These are phyloP conservation scores for Pichia sp. DNA, from an alignment of 1,139 yeast genomes.

Conservation along the genomic window DNA sequence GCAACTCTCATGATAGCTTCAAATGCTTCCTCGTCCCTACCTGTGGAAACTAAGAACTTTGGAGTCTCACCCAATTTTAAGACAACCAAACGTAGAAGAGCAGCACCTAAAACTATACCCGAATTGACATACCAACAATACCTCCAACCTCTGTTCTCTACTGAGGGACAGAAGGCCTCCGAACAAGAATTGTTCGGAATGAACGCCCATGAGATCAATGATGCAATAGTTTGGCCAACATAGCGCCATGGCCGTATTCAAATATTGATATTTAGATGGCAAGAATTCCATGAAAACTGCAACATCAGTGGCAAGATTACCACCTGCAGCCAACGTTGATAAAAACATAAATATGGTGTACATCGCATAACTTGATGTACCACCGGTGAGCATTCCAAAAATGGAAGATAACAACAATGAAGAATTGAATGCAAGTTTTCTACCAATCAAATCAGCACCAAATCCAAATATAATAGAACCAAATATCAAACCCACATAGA, in stretches of 20 bases:
- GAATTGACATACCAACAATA: constrained; percentile 49
- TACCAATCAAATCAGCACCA: constrained; percentile 52
- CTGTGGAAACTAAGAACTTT: constrained; percentile 44
- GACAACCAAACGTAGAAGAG: constrained; percentile 39
- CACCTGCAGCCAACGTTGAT: constrained; percentile 45
- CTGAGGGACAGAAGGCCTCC: constrained; percentile 36
- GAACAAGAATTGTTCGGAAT: constrained; percentile 44
- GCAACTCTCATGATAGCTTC: constrained; percentile 34
- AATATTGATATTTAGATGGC: constrained; percentile 46
- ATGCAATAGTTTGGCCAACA: constrained; percentile 51
- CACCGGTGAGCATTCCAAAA: constrained; percentile 48
- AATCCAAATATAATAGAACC: constrained; percentile 56
- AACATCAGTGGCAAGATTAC: constrained; percentile 54
- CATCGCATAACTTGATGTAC: constrained; percentile 34
- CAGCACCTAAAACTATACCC: constrained; percentile 43
- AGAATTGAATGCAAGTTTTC: constrained; percentile 48
- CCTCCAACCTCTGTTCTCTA: constrained; percentile 52
- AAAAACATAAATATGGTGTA: constrained; percentile 44
- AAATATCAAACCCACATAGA: constrained; percentile 40
- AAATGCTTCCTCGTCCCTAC: constrained; percentile 46
- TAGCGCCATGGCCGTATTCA: constrained; percentile 58
- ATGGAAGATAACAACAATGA: constrained; percentile 44
- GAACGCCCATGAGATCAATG: constrained; percentile 49
- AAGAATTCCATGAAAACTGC: constrained; percentile 53
- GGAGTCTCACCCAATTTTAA: constrained; percentile 50